These are phyloP conservation scores for Cladosporium sphaerospermum DNA, from an alignment of 2,329 filamentous ascomycete genomes.

Conservation along the genomic window DNA sequence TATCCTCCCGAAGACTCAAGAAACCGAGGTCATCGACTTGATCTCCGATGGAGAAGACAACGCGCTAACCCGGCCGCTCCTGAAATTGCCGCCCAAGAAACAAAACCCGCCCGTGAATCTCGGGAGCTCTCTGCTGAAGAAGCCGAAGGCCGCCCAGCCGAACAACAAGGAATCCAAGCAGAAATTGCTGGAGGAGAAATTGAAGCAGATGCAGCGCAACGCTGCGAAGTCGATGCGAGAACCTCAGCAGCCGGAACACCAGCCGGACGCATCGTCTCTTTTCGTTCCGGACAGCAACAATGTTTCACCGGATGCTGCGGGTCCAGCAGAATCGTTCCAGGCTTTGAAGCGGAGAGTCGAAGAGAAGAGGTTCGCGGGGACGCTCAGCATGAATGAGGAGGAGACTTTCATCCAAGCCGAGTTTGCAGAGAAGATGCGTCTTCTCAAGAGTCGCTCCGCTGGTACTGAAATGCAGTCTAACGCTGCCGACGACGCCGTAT, in stretches of 20 bases:
- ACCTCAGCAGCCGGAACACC: background rate
- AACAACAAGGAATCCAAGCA: too few species aligned
- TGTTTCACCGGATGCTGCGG: background rate
- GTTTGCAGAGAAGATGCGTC: constrained; percentile 14
- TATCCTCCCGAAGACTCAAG: background rate
- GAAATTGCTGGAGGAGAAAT: background rate
- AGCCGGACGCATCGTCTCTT: background rate
- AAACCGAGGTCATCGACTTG: background rate
- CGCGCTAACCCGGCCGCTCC: background rate
- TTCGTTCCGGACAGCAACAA: background rate
- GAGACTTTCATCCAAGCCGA: constrained; percentile 19
- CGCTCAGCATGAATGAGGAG: constrained; percentile 16
- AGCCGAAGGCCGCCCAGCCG: background rate
- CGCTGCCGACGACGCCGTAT: too few species aligned
- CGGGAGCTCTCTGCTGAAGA: background rate
- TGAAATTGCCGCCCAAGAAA: background rate
- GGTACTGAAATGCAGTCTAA: background rate
- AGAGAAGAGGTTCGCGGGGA: constrained; percentile 14
- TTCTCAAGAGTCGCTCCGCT: constrained; percentile 5
- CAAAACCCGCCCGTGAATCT: background rate
- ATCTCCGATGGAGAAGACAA: constrained; percentile 1
- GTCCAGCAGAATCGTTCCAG: background rate
- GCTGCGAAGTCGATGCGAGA: too few species aligned
- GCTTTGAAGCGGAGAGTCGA: background rate
- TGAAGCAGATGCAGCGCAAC: too few species aligned